A percentile compares a stretch with the other conserved stretches of the same genome.
Evolutionary conservation across 331 rosid genomes (phyloP).

Genomic region (Ulmus americana): DNA sequence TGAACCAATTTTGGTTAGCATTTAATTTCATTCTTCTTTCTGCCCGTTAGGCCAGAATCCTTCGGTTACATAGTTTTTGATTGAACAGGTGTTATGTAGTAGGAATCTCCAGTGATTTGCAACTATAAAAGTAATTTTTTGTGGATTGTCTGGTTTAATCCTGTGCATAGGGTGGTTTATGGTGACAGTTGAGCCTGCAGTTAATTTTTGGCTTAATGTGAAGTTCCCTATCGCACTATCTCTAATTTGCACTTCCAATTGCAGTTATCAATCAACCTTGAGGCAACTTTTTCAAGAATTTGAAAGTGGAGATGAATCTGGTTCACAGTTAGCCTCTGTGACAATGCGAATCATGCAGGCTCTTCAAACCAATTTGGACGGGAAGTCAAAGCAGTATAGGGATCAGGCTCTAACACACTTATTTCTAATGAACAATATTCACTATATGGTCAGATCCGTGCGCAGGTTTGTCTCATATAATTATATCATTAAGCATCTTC

Average conservation of each 20-base stretch:
- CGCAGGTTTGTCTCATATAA: constrained; percentile 52
- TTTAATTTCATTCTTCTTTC: no score
- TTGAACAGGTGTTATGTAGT: no score
- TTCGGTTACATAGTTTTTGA: no score
- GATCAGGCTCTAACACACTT: constrained; percentile 78
- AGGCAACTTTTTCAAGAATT: constrained; percentile 91
- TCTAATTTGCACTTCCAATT: constrained; percentile 22
- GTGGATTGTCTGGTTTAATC: background rate
- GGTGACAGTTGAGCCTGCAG: background rate
- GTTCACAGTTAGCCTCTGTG: constrained; percentile 75
- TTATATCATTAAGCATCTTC: constrained; percentile 9
- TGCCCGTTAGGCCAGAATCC: no score
- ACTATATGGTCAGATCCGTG: constrained; percentile 94
- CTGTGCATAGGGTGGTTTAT: background rate
- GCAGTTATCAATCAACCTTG: constrained; percentile 93
- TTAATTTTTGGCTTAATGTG: constrained; percentile 3
- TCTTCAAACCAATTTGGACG: constrained; percentile 90
- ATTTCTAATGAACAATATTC: constrained; percentile 97
- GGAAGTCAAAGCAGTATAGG: constrained; percentile 87
- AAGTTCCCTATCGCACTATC: background rate
- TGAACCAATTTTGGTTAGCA: background rate
- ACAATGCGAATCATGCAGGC: constrained; percentile 98
- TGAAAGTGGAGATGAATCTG: constrained; percentile 56
- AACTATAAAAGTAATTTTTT: background rate
- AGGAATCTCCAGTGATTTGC: background rate